Conservation (phyloP, 2,329 filamentous ascomycete genomes). For the Sclerotinia borealis region DNA sequence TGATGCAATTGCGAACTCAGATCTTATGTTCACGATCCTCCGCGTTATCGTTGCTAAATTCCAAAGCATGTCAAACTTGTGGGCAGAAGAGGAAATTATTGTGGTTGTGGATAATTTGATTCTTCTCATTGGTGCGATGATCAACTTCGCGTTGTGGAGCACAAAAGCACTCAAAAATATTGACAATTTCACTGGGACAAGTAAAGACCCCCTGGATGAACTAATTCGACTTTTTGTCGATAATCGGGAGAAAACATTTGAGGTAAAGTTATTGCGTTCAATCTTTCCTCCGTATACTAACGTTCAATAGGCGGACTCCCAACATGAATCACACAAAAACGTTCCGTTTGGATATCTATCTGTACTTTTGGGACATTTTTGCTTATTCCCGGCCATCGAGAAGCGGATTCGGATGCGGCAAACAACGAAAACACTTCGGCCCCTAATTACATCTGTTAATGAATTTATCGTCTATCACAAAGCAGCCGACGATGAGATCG, state of each 20-base stretch:
- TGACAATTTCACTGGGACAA: conserved; percentile 35
- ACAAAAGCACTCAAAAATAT: conserved; percentile 50
- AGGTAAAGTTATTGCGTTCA: conserved; percentile 49
- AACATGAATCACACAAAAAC: conserved; percentile 70
- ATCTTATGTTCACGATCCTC: conserved; percentile 45
- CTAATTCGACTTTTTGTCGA: conserved; percentile 63
- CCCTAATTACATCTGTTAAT: conserved; percentile 51
- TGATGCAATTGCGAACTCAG: conserved; percentile 58
- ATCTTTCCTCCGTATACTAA: conserved; percentile 8
- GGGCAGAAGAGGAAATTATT: conserved; percentile 44
- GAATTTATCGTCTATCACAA: conserved; percentile 57
- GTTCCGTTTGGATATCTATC: conserved; percentile 84
- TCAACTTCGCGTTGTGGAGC: conserved; percentile 81
- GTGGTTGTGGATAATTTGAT: conserved; percentile 64
- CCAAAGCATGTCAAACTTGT: conserved; percentile 40
- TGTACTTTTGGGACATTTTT: conserved; percentile 77
- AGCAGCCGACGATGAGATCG: conserved; percentile 45
- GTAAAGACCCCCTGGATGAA: conserved; percentile 45
- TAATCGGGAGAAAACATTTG: conserved; percentile 56
- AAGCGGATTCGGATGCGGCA: conserved; percentile 38
- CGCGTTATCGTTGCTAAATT: conserved; percentile 48
- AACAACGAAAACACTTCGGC: conserved; percentile 40
- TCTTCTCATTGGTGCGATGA: conserved; percentile 73
- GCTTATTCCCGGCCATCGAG: conserved; percentile 46
- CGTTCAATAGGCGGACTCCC: conserved; percentile 53